These are phyloP conservation scores for Peronospora belbahrii DNA, from an alignment of 352 stramenopile genomes.

Conservation along the genomic window DNA sequence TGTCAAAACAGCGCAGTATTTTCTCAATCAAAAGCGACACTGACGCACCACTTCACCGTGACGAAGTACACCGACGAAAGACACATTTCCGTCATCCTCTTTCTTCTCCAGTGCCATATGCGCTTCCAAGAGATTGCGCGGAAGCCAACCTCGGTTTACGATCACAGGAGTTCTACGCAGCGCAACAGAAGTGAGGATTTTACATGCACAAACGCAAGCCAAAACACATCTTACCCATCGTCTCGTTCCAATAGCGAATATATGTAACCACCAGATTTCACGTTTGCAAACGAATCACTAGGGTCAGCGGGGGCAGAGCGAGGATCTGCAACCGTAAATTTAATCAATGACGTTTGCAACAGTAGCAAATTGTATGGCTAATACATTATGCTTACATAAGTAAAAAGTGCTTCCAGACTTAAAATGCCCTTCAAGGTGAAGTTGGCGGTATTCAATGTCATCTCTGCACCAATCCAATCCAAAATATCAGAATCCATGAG, in stretches of 20 bases:
- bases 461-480: constrained; percentile 26
- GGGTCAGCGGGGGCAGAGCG: constrained; percentile 72
- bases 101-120: constrained; percentile 57
- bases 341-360: background rate
- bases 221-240: constrained; percentile 35
- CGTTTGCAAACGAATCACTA: constrained; percentile 66
- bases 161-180: constrained; percentile 64
- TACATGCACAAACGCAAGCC: background rate
- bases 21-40: background rate
- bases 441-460: constrained; percentile 74
- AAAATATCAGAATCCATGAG: constrained; percentile 10
- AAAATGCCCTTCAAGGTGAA: constrained; percentile 54
- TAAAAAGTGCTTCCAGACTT: constrained; percentile 74
- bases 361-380: background rate
- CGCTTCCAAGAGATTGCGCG: constrained; percentile 59
- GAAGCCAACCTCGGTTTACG: constrained; percentile 79
- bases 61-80: constrained; percentile 67
- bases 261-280: constrained; percentile 80
- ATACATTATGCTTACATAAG: constrained; percentile 40
- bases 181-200: background rate
- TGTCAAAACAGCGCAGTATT: background rate
- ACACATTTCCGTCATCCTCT: constrained; percentile 42
- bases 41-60: constrained; percentile 68
- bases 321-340: constrained; percentile 37
- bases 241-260: constrained; percentile 74